Base-by-base conservation (phyloP, 805 yeast species). In the Wickerhamiella alocasiicola region DNA sequence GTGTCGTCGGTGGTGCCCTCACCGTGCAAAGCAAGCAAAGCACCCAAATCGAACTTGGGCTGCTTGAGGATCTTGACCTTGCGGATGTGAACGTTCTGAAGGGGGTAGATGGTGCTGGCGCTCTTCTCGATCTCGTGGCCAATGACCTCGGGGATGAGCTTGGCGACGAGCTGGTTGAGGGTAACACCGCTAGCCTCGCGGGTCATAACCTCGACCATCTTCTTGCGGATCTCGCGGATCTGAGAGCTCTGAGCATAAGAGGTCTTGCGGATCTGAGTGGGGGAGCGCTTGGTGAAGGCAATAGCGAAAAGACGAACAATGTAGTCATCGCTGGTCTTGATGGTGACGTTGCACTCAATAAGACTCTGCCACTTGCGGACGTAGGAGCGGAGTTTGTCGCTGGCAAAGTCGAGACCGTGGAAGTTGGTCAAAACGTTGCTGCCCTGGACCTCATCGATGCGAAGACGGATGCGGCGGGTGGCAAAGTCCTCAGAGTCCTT, bases 401-500 rank as follows among this genome's bases (percentile, higher is more conserved):
- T 74, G 63, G 97, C 87, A 80, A 88, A 87, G 75, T 85, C 94
- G 70, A 88, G 70, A 63, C 97, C 97, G 77, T 87, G 96, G 93
- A 87, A 88, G 93, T 88, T 88, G 76, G 97, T 87, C 67, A 87
- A 76, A 64, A 87, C 76, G 80, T 87, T 85, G 75, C 84, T 83
- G 73, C 96, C 97, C 74, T 88, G 95, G 59, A 87, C 95, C 74
- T 88, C 97, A 63, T 87, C 97, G 60, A 88, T 94, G 74, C 96
- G 85, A 71, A 88, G 82, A 72, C 81, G 83, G 65, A 88, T 73
- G 74, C 88, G 85, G 78, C 94, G 88, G 83, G 79, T 81, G 53
- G 96, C 78, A 78, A 87, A 94, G 74, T 88, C 97, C 76, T 88
- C 97, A 62, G 93, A 83, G 63, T 94, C 94, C 74, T 88, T 96